phyloP scores from a whole-genome alignment of 345 rosid genomes.

The Psidium friedrichsthalianum region DNA sequence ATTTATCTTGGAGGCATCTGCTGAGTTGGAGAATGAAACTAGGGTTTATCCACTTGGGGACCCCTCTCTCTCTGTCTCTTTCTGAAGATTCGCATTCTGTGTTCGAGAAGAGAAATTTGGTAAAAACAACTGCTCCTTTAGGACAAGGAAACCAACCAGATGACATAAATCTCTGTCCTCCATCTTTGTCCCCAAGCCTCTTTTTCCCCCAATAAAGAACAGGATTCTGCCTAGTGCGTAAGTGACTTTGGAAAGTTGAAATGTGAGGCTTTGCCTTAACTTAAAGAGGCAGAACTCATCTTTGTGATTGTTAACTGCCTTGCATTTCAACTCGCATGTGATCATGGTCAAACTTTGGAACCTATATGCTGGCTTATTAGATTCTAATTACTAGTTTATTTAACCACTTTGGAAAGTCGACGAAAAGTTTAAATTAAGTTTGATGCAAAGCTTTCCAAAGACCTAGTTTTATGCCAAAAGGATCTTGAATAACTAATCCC shows the following conservation, averaged over 20 bases:
- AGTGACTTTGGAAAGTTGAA: neutral
- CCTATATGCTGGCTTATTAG: neutral
- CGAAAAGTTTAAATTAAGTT: neutral
- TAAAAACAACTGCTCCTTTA: neutral
- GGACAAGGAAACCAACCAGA: neutral
- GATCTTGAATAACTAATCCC: neutral
- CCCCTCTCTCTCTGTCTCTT: neutral
- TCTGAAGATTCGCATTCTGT: neutral
- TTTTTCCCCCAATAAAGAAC: neutral
- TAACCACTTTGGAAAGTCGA: neutral
- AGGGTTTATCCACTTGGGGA: neutral
- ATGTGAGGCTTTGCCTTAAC: neutral
- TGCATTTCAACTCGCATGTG: neutral
- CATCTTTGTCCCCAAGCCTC: neutral
- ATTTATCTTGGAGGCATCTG: slow-evolving; percentile 40
- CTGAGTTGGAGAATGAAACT: slow-evolving; percentile 22
- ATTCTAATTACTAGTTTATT: neutral
- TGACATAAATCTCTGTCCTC: neutral
- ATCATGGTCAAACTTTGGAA: neutral
- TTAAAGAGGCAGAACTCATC: neutral
- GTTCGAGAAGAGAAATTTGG: neutral
- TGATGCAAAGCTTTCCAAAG: neutral
- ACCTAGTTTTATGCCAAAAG: neutral
- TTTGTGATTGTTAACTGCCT: neutral
- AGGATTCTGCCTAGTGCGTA: neutral